A percentile compares a stretch with the other conserved stretches of the same genome.
Conservation (phyloP, 1,139 yeast species). For the Magnusiomyces sp. region DNA sequence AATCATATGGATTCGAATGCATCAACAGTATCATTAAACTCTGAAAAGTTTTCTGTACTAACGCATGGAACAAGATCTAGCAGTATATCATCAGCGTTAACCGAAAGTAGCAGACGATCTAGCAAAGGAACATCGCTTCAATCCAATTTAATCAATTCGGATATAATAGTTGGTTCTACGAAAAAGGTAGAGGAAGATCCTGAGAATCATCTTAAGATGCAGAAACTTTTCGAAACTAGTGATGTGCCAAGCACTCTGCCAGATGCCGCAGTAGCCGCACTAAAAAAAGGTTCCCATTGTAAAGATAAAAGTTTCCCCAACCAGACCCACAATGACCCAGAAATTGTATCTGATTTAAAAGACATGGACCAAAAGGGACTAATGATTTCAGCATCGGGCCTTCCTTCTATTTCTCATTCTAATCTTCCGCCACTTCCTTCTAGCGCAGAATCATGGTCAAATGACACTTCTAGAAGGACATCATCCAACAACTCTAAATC, state of each 20-base stretch:
- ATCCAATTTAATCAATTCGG: neutral
- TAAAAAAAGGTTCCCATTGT: neutral
- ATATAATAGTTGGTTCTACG: neutral
- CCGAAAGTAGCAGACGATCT: neutral
- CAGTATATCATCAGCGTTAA: neutral
- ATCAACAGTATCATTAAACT: neutral
- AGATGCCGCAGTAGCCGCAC: neutral
- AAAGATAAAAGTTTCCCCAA: neutral
- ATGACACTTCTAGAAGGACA: no score
- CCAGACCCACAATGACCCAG: neutral
- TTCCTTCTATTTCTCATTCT: neutral
- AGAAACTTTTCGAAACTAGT: neutral
- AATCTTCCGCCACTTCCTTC: neutral
- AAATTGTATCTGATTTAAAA: neutral
- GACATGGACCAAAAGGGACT: constrained; percentile 2
- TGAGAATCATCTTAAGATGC: neutral
- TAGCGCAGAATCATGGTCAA: no score
- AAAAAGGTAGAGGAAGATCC: neutral
- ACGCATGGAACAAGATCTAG: neutral
- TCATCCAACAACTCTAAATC: neutral
- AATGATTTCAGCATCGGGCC: neutral
- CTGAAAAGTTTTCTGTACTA: neutral
- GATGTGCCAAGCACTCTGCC: neutral
- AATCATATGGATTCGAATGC: constrained; percentile 2
- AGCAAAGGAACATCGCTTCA: neutral